Evolutionary conservation across 2,329 filamentous ascomycete genomes (phyloP), one percentile per base, ranked within the genome.

Genomic region (Nemania bipapillata): DNA sequence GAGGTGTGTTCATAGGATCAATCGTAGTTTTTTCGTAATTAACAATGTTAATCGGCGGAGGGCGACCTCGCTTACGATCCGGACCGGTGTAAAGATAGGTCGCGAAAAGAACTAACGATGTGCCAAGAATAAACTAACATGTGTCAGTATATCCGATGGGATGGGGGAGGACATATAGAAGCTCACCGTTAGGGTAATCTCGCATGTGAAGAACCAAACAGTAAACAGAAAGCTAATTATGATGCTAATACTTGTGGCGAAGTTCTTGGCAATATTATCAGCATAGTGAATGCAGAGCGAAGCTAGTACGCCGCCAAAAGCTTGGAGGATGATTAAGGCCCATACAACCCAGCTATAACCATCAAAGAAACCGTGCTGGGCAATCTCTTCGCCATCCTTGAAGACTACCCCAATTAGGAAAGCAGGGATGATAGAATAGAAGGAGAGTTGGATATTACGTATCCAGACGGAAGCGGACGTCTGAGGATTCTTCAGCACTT

Each of bases 341-440:
- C 94, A 97, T 2, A 98, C 95, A 22, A 95, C 86, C 85, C 89
- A 91, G 78, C 97, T 97, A 81, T 98, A 99, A 2, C 96, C 96
- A 65, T 92, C 91, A 74, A 99, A 98, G 81, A 98, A 97, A 12
- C 96, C 96, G 70, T 92, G 89, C 79, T 91, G 89, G 28, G 90
- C 86, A 71, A 99, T 94, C 47, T 92, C 90, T 69, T 90, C 88
- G 28, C 95, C 96, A 73, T 99, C 96, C 71, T 93, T 92, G 81
- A 92, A 92, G 2, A 96, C 82, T 5, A 98, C 91, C 1, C 95
- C 96, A 60, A 97, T 86, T 65, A 98, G 89, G 0, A 97, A 84
- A 0, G 94, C 92, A 0, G 95, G 93, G 75, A 97, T 95, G 1
- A 98, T 84, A 0, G 94, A 97, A 82, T 97, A 99, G 77, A 97